phyloP scores from a whole-genome alignment of 108 stramenopile genomes.

The Fistulifera solaris region DNA sequence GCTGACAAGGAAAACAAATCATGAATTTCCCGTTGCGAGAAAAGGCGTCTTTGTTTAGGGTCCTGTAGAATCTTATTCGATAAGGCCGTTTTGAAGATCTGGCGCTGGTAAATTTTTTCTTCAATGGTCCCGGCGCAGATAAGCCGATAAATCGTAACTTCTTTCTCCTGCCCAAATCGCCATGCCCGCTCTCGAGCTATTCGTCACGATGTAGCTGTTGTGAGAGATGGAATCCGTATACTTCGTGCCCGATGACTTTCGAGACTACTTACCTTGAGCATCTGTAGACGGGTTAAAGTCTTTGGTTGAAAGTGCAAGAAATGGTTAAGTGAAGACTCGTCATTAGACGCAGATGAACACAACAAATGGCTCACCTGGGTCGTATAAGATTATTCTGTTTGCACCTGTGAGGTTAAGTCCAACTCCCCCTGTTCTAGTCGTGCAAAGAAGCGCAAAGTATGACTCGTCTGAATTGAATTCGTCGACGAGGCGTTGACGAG shows the following conservation, averaged over 20 bases:
- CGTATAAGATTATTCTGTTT: constrained; percentile 60
- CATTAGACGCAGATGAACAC: constrained; percentile 3
- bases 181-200: constrained; percentile 86
- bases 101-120: constrained; percentile 97
- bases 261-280: constrained; percentile 13
- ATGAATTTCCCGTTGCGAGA: constrained; percentile 77
- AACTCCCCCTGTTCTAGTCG: constrained; percentile 95
- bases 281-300: constrained; percentile 91
- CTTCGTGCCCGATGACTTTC: too few relatives aligned
- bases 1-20: constrained; percentile 87
- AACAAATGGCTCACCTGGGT: constrained; percentile 15
- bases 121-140: constrained; percentile 94
- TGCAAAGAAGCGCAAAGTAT: constrained; percentile 89
- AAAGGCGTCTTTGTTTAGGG: constrained; percentile 82
- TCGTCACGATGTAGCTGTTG: too few relatives aligned
- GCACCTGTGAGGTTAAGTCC: constrained; percentile 78
- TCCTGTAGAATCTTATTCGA: constrained; percentile 88
- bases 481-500: constrained; percentile 85
- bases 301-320: neutral
- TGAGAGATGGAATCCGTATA: too few relatives aligned
- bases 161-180: constrained; percentile 90
- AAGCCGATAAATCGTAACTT: constrained; percentile 93
- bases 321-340: constrained; percentile 40
- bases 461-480: constrained; percentile 79
- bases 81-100: constrained; percentile 96